These are phyloP conservation scores for Xylariaceae sp. DNA, from an alignment of 2,329 filamentous ascomycete species.

Conservation along the genomic window DNA sequence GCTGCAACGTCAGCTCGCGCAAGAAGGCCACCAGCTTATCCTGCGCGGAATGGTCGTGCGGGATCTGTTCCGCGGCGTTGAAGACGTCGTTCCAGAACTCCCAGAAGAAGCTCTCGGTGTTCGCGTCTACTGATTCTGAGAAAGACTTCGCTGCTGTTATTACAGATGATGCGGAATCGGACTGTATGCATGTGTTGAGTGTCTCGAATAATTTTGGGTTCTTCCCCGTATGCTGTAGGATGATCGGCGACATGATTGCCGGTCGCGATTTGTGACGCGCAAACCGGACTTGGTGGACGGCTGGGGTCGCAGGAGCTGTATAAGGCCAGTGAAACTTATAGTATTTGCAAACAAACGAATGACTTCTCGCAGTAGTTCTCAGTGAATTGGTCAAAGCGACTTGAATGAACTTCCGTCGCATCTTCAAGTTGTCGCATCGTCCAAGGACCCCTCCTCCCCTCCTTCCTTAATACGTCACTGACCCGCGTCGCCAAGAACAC, in stretches of 20 bases:
- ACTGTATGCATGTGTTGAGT: slow-evolving; percentile 20
- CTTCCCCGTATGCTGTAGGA: slow-evolving; percentile 6
- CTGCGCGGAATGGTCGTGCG: slow-evolving; percentile 21
- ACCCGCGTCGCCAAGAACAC: too few species aligned
- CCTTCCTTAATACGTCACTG: too few species aligned
- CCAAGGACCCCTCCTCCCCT: too few species aligned
- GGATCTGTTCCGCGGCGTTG: slow-evolving; percentile 23
- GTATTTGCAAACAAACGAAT: too few species aligned
- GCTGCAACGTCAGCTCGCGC: slow-evolving; percentile 24
- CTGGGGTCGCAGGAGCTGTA: too few species aligned
- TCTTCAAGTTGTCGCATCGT: too few species aligned
- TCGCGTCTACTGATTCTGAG: slow-evolving; percentile 10
- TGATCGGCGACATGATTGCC: slow-evolving; percentile 6
- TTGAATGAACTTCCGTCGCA: too few species aligned
- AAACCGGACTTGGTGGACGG: too few species aligned
- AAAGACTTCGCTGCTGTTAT: slow-evolving; percentile 16
- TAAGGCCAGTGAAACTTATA: too few species aligned
- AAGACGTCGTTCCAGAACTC: slow-evolving; percentile 23
- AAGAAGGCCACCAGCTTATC: slow-evolving; percentile 26
- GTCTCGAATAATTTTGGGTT: slow-evolving; percentile 16
- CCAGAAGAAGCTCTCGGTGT: slow-evolving; percentile 23
- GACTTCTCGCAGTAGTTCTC: too few species aligned
- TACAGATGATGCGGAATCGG: slow-evolving; percentile 8
- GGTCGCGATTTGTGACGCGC: too few species aligned
- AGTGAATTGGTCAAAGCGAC: too few species aligned